A percentile compares a stretch with the other conserved stretches of the same genome.
phyloP scores from a whole-genome alignment of 2,329 filamentous ascomycete genomes.

The Aspergillus pseudotamarii region DNA sequence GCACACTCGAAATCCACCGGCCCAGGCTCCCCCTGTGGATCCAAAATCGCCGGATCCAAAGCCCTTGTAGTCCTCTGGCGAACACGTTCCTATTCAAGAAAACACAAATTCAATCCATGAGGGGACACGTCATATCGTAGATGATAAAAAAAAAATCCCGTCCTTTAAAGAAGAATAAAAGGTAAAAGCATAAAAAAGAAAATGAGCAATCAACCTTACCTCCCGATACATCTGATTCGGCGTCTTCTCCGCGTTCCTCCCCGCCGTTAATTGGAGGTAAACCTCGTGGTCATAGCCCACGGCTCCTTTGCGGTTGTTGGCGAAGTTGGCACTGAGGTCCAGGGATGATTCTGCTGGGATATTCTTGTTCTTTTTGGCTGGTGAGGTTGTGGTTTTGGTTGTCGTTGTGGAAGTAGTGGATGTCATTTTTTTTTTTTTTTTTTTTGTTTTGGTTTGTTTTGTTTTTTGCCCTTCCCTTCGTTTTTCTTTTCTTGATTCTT shows the following conservation, averaged over 20 bases:
- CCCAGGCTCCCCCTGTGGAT: constrained; percentile 28
- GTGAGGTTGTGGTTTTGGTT: neutral
- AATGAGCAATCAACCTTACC: constrained; percentile 18
- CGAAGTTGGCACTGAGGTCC: constrained; percentile 52
- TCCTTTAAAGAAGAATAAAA: neutral
- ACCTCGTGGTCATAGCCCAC: constrained; percentile 37
- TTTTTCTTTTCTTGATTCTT: neutral
- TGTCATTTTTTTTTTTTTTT: constrained; percentile 1
- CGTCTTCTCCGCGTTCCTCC: constrained; percentile 27
- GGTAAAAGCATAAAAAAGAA: neutral
- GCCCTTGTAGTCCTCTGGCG: constrained; percentile 26
- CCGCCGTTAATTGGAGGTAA: constrained; percentile 33
- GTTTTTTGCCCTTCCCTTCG: neutral
- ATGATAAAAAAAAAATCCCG: neutral
- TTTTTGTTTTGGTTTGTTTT: too few relatives aligned
- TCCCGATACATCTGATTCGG: constrained; percentile 35
- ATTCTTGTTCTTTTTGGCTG: neutral
- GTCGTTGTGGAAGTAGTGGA: constrained; percentile 2
- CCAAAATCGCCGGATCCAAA: constrained; percentile 31
- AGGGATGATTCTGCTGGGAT: constrained; percentile 45
- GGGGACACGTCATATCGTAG: neutral
- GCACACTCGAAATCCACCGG: constrained; percentile 33
- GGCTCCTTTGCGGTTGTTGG: constrained; percentile 13
- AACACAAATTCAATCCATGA: constrained; percentile 5
- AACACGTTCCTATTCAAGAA: constrained; percentile 27